Percentiles rank a stretch among this genome's conserved stretches.
These are phyloP conservation scores for Achaetomium macrosporum DNA, from an alignment of 2,329 filamentous ascomycete species.

Conservation along the genomic window DNA sequence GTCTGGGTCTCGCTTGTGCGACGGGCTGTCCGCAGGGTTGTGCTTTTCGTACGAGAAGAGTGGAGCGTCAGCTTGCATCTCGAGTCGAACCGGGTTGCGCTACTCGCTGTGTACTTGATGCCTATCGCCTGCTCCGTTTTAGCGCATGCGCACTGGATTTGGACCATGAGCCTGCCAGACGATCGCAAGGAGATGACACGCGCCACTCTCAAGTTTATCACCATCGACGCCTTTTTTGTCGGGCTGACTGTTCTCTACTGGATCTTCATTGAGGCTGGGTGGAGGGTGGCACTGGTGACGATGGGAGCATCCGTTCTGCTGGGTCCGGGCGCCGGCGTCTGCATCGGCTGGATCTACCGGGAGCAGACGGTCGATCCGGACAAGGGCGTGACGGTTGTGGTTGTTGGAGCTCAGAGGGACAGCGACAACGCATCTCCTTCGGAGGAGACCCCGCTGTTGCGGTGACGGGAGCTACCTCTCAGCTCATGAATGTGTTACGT, in stretches of 20 bases:
- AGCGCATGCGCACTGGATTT: slow-evolving; percentile 39
- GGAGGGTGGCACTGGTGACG: slow-evolving; percentile 30
- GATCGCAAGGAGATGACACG: slow-evolving; percentile 47
- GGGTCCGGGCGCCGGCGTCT: slow-evolving; percentile 35
- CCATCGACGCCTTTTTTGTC: slow-evolving; percentile 42
- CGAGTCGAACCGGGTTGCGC: slow-evolving; percentile 36
- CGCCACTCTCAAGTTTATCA: slow-evolving; percentile 40
- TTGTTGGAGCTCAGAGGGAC: slow-evolving; percentile 19
- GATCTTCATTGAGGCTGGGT: slow-evolving; percentile 47
- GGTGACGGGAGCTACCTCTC: slow-evolving; percentile 8
- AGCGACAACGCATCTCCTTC: slow-evolving; percentile 10
- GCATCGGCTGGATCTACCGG: slow-evolving; percentile 30
- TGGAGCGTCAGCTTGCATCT: slow-evolving; percentile 33
- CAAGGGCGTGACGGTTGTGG: slow-evolving; percentile 24
- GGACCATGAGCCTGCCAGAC: slow-evolving; percentile 35
- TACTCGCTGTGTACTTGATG: slow-evolving; percentile 40
- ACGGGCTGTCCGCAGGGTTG: slow-evolving; percentile 29
- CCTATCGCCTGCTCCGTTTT: slow-evolving; percentile 40
- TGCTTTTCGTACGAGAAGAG: slow-evolving; percentile 12
- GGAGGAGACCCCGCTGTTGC: slow-evolving; percentile 29
- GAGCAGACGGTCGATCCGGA: slow-evolving; percentile 24
- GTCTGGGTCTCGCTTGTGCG: slow-evolving; percentile 43
- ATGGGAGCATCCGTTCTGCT: slow-evolving; percentile 26
- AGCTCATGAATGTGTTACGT: too few species aligned
- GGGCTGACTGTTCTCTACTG: slow-evolving; percentile 47